phyloP scores from a whole-genome alignment of 2,329 filamentous ascomycete genomes.

The Scopulariopsis brevicaulis region DNA sequence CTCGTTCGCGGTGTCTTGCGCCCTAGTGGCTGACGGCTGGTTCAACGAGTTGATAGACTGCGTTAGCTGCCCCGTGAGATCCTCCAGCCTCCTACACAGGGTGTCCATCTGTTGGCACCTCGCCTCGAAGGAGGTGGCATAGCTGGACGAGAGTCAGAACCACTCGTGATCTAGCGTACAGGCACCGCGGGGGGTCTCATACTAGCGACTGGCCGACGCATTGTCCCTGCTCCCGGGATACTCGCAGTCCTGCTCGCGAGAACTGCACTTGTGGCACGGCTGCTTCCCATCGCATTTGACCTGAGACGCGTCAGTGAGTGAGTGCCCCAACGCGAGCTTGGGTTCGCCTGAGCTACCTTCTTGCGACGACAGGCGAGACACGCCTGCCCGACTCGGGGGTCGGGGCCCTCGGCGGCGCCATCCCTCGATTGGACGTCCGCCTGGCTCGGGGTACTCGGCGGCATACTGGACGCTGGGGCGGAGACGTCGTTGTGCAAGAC shows the following conservation, averaged over 20 bases:
- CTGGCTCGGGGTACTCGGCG: background rate
- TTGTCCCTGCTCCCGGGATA: constrained; percentile 13
- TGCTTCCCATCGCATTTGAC: constrained; percentile 15
- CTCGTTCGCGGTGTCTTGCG: constrained; percentile 1
- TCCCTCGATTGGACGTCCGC: background rate
- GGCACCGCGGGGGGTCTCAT: background rate
- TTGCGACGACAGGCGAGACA: constrained; percentile 11
- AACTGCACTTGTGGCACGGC: constrained; percentile 14
- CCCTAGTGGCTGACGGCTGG: background rate
- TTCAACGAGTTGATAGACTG: constrained; percentile 4
- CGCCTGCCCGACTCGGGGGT: constrained; percentile 8
- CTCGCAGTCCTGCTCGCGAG: constrained; percentile 10
- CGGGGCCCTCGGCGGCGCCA: background rate
- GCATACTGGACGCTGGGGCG: background rate
- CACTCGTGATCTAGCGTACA: background rate
- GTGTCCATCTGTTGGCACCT: constrained; percentile 13
- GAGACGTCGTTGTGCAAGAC: no score
- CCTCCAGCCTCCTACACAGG: constrained; percentile 13
- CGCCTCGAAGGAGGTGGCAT: constrained; percentile 11
- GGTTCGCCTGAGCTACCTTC: constrained; percentile 7
- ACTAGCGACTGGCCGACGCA: constrained; percentile 12
- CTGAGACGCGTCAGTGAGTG: constrained; percentile 6
- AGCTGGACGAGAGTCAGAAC: constrained; percentile 3
- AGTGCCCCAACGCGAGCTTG: no score
- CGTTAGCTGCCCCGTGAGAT: constrained; percentile 9